phyloP scores from a whole-genome alignment of 148 eudicot species.

The Chenopodium berlandieri region DNA sequence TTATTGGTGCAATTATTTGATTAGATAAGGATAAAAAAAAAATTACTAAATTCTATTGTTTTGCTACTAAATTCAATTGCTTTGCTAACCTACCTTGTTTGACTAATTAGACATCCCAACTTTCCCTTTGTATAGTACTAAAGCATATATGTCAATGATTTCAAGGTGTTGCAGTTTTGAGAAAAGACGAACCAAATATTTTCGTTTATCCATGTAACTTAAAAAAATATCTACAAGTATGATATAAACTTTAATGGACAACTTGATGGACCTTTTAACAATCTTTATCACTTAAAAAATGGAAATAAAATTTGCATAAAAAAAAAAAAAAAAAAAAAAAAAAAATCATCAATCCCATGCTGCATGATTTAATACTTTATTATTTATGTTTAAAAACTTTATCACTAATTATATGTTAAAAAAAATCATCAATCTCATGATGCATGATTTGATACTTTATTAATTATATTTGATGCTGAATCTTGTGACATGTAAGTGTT shows the following conservation, averaged over 20 bases:
- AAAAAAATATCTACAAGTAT: background rate
- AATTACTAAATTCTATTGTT: background rate
- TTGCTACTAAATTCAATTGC: background rate
- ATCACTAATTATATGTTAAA: background rate
- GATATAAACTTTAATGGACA: background rate
- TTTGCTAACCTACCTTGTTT: conserved; percentile 5
- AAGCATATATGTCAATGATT: no score
- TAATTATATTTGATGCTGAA: background rate
- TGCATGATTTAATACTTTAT: no score
- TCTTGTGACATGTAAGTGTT: conserved; percentile 2
- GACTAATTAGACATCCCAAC: background rate
- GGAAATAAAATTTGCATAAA: no score
- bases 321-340: no score
- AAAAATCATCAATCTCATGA: background rate
- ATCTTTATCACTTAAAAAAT: background rate
- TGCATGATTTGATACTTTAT: conserved; percentile 10
- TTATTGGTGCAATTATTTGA: background rate
- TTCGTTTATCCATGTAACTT: no score
- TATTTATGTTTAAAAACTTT: no score
- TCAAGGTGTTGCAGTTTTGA: no score
- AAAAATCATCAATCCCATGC: no score
- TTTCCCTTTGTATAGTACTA: background rate
- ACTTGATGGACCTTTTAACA: conserved; percentile 2
- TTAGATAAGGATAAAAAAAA: background rate
- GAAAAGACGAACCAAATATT: no score